Evolutionary conservation across 768 basidiomycete genomes (phyloP).

Genomic region (Mycena galericulata): DNA sequence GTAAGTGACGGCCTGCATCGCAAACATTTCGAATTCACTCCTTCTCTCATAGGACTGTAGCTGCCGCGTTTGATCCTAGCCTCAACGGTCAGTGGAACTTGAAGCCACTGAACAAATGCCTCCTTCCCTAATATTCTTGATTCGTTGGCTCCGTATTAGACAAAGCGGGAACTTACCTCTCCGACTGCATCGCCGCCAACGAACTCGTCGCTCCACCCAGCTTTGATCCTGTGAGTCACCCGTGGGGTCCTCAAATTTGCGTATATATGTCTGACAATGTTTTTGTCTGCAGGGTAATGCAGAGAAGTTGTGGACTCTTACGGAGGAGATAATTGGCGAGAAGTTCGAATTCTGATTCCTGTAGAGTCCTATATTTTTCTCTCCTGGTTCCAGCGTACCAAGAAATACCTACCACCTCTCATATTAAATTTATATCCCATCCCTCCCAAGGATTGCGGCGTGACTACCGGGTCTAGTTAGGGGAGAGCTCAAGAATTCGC

Average conservation of each 20-base stretch:
- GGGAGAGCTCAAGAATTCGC: too few species aligned
- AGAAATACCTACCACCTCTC: too few species aligned
- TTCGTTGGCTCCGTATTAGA: neutral
- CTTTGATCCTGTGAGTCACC: slow-evolving; percentile 11
- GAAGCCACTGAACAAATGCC: too few species aligned
- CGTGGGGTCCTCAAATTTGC: neutral
- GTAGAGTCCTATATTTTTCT: too few species aligned
- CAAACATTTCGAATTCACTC: neutral
- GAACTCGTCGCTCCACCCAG: neutral
- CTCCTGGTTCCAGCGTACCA: too few species aligned
- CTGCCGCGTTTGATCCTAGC: slow-evolving; percentile 27
- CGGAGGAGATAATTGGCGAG: slow-evolving; percentile 7
- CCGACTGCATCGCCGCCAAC: slow-evolving; percentile 4
- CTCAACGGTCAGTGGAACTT: slow-evolving; percentile 23
- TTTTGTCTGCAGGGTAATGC: neutral
- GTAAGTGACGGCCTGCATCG: neutral
- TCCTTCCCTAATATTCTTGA: neutral
- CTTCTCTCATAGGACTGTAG: slow-evolving; percentile 13
- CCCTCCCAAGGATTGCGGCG: too few species aligned
- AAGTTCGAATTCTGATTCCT: too few species aligned
- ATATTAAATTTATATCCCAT: too few species aligned
- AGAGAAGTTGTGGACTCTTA: slow-evolving; percentile 5
- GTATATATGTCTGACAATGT: neutral
- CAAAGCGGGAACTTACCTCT: slow-evolving; percentile 17
- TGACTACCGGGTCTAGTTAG: too few species aligned